Conservation (phyloP, 192 early-diverging fungal genomes). For the Mortierella claussenii region DNA sequence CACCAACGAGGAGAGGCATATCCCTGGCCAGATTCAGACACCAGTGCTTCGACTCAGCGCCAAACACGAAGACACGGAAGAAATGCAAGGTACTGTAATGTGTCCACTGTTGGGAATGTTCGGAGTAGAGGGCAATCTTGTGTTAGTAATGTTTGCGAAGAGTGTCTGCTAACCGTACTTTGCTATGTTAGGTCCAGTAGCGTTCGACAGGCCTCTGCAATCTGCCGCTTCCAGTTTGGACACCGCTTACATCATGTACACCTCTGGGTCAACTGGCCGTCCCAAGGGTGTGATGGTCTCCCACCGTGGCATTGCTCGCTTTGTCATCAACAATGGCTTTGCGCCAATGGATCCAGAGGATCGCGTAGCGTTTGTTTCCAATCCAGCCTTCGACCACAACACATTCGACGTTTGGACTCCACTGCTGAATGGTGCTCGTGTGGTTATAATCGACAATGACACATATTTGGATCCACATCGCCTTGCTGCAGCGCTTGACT, state of each 20-base stretch:
- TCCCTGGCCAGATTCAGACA: too few species aligned
- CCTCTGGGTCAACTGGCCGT: constrained; percentile 1
- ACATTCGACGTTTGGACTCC: constrained; percentile 8
- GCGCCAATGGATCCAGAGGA: not conserved
- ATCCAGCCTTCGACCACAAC: not conserved
- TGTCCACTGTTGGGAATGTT: too few species aligned
- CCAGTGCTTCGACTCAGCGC: too few species aligned
- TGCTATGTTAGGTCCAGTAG: too few species aligned
- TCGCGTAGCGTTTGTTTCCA: constrained; percentile 1
- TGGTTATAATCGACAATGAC: constrained; percentile 4
- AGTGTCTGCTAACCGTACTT: too few species aligned
- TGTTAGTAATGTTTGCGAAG: too few species aligned
- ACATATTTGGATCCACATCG: not conserved
- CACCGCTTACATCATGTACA: not conserved
- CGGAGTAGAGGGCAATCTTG: too few species aligned
- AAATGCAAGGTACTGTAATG: too few species aligned
- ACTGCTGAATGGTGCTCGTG: constrained; percentile 1
- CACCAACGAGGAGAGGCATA: too few species aligned
- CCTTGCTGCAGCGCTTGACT: not conserved
- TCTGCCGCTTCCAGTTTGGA: too few species aligned
- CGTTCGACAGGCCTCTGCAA: too few species aligned
- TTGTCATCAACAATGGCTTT: not conserved
- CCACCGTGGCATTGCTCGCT: not conserved
- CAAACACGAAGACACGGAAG: too few species aligned
- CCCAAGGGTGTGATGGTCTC: not conserved